Percentiles rank a stretch among this genome's conserved stretches.
Conservation (phyloP, 305 asterid species). For the Solanum chacoense region DNA sequence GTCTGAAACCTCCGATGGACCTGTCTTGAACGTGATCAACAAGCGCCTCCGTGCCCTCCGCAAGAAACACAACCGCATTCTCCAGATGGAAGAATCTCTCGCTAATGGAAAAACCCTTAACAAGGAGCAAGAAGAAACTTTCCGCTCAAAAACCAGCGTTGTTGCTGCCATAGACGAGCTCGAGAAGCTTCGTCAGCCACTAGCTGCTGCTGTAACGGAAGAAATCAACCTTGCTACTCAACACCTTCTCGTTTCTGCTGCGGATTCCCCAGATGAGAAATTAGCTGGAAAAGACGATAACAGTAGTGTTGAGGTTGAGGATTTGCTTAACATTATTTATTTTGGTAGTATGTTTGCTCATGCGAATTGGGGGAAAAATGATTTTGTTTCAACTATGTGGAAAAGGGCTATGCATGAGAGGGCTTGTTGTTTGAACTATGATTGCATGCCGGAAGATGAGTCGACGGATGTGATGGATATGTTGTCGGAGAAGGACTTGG, state of each 20-base stretch:
- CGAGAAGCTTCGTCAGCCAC: slow-evolving; percentile 57
- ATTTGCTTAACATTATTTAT: slow-evolving; percentile 61
- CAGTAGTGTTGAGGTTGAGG: slow-evolving; percentile 24
- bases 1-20: slow-evolving; percentile 50
- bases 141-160: slow-evolving; percentile 47
- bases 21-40: slow-evolving; percentile 51
- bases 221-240: slow-evolving; percentile 13
- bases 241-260: background rate
- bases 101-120: slow-evolving; percentile 57
- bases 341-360: slow-evolving; percentile 65
- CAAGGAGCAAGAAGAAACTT: slow-evolving; percentile 67
- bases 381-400: slow-evolving; percentile 25
- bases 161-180: slow-evolving; percentile 62
- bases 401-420: slow-evolving; percentile 75
- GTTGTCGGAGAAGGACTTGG: slow-evolving; percentile 70
- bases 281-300: background rate
- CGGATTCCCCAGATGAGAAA: background rate
- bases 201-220: slow-evolving; percentile 42
- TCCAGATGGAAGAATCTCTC: slow-evolving; percentile 67
- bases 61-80: slow-evolving; percentile 57
- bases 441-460: slow-evolving; percentile 85
- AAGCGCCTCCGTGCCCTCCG: slow-evolving; percentile 71
- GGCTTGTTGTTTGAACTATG: slow-evolving; percentile 75
- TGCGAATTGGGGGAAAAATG: slow-evolving; percentile 33
- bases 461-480: slow-evolving; percentile 53